Evolutionary conservation across 345 rosid genomes (phyloP).

Genomic region (Arabis alpina): DNA sequence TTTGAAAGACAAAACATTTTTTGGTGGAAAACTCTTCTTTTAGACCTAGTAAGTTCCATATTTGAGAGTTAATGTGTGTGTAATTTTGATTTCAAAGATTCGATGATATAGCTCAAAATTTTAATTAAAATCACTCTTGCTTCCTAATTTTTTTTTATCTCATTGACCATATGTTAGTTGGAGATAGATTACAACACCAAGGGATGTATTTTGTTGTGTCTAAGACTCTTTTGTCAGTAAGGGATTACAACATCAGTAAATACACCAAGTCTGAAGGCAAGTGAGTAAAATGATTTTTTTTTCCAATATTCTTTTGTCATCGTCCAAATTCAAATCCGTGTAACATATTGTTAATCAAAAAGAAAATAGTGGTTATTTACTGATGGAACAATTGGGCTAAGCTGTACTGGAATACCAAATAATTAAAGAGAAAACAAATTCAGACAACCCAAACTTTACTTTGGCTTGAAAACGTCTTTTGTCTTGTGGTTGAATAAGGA

Average conservation of each 20-base stretch:
- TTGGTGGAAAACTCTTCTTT: neutral
- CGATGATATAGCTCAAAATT: neutral
- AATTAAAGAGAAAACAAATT: too few relatives aligned
- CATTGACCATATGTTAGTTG: too few relatives aligned
- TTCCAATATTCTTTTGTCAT: neutral
- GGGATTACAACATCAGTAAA: too few relatives aligned
- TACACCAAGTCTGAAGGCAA: too few relatives aligned
- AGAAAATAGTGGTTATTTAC: too few relatives aligned
- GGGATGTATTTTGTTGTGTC: neutral
- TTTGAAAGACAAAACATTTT: neutral
- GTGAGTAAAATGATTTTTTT: neutral
- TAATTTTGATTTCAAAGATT: neutral
- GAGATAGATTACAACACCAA: neutral
- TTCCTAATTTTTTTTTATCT: neutral
- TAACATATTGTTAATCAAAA: too few relatives aligned
- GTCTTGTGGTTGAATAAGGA: neutral
- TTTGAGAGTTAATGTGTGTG: too few relatives aligned
- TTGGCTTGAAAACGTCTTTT: neutral
- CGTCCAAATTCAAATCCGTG: too few relatives aligned
- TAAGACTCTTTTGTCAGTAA: too few relatives aligned
- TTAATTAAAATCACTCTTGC: neutral
- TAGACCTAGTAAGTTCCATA: too few relatives aligned
- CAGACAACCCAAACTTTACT: neutral
- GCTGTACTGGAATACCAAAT: too few relatives aligned
- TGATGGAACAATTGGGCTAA: too few relatives aligned